phyloP scores from a whole-genome alignment of 1,139 yeast genomes.

The Pichia terricola region DNA sequence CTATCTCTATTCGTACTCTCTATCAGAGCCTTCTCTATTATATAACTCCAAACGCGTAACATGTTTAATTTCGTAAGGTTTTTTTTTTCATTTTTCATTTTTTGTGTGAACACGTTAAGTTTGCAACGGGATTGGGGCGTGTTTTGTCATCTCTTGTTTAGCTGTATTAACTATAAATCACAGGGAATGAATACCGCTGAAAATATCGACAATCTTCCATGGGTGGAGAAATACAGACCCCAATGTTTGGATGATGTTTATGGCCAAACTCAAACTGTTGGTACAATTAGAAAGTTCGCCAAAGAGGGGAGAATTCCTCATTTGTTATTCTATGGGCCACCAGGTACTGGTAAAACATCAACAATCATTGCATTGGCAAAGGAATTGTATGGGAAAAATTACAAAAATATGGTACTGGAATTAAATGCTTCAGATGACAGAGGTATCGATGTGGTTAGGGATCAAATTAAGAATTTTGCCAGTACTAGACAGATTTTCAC shows the following conservation, averaged over 20 bases:
- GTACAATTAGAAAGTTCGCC: slow-evolving; percentile 74
- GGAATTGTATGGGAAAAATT: slow-evolving; percentile 82
- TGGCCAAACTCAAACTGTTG: slow-evolving; percentile 83
- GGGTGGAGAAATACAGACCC: slow-evolving; percentile 97
- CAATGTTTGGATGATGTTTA: slow-evolving; percentile 71
- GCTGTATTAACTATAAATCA: too few species aligned
- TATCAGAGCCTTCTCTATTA: too few species aligned
- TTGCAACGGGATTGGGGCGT: too few species aligned
- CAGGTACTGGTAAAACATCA: slow-evolving; percentile 96
- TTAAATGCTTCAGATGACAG: slow-evolving; percentile 82
- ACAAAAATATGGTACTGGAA: slow-evolving; percentile 83
- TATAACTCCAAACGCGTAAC: too few species aligned
- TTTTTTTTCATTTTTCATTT: too few species aligned
- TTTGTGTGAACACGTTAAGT: too few species aligned
- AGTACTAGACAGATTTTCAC: slow-evolving; percentile 85
- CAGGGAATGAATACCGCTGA: not conserved
- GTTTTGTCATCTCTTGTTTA: too few species aligned
- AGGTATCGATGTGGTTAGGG: slow-evolving; percentile 79
- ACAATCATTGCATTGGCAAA: slow-evolving; percentile 85
- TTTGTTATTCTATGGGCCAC: slow-evolving; percentile 89
- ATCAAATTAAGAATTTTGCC: slow-evolving; percentile 77
- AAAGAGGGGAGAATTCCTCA: slow-evolving; percentile 82
- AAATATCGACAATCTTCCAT: slow-evolving; percentile 35
- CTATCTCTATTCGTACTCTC: too few species aligned
- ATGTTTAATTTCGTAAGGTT: too few species aligned